These are phyloP conservation scores for Dicorynia guianensis DNA, from an alignment of 306 rosid species.

Conservation along the genomic window DNA sequence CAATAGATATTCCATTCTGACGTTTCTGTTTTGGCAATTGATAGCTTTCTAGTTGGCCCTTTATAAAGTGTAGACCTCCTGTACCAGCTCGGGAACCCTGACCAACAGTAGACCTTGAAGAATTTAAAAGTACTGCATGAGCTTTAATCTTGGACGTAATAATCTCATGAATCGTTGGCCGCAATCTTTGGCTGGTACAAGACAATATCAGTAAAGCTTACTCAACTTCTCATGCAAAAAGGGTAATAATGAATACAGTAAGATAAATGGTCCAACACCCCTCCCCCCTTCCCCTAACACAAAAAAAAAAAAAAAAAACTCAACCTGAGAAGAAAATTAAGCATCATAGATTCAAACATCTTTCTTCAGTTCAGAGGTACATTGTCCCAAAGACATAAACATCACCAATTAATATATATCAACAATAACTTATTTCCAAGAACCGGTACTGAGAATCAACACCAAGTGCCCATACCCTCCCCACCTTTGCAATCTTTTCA, in stretches of 20 bases:
- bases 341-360: conserved; percentile 16
- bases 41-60: conserved; percentile 83
- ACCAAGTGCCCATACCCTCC: too few relatives aligned
- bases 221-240: conserved; percentile 37
- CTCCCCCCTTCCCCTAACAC: background rate
- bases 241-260: conserved; percentile 26
- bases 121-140: conserved; percentile 70
- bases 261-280: background rate
- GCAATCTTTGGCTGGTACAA: conserved; percentile 90
- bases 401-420: conserved; percentile 21
- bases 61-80: conserved; percentile 73
- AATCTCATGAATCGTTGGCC: conserved; percentile 89
- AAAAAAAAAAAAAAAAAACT: conserved; percentile 4
- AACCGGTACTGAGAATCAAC: background rate
- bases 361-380: conserved; percentile 8
- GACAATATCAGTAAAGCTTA: conserved; percentile 39
- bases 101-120: conserved; percentile 68
- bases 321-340: background rate
- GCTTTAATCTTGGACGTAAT: conserved; percentile 90
- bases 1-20: conserved; percentile 80
- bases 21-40: conserved; percentile 87
- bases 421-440: background rate
- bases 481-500: too few relatives aligned
- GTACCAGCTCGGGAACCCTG: conserved; percentile 63
- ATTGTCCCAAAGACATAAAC: conserved; percentile 14